These are phyloP conservation scores for Scutellaria minor DNA, from an alignment of 257 asterid genomes.

Conservation along the genomic window DNA sequence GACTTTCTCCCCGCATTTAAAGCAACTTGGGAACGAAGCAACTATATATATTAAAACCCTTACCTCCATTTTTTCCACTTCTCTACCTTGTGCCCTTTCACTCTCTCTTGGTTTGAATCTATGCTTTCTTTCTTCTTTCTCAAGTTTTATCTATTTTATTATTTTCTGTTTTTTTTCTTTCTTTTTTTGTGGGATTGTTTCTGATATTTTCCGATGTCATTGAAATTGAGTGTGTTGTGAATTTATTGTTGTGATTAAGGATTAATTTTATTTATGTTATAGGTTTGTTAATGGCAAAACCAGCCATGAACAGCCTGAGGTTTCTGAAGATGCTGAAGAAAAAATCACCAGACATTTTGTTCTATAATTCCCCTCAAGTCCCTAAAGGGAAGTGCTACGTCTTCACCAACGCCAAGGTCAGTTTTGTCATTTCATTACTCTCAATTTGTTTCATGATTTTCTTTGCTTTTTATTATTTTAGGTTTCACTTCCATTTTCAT, in stretches of 20 bases:
- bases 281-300: not conserved
- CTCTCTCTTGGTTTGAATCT: not conserved
- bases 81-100: no score
- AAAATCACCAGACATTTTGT: not conserved
- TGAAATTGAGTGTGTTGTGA: no score
- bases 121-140: not conserved
- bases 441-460: not conserved
- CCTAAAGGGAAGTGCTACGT: conserved; percentile 14
- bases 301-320: not conserved
- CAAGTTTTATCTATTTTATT: no score
- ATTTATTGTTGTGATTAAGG: no score
- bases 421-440: not conserved
- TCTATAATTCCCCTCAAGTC: not conserved
- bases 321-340: conserved; percentile 7
- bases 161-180: no score
- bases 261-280: no score
- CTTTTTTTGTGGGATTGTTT: no score
- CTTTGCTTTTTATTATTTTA: no score
- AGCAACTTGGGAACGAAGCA: not conserved
- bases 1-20: no score
- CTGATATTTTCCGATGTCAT: no score
- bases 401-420: not conserved
- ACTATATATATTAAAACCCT: not conserved
- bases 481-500: no score
- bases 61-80: no score